Percentiles rank a stretch among this genome's conserved stretches.
Conservation (phyloP, 1,284 basidiomycete genomes). For the Microbotryum violaceum region DNA sequence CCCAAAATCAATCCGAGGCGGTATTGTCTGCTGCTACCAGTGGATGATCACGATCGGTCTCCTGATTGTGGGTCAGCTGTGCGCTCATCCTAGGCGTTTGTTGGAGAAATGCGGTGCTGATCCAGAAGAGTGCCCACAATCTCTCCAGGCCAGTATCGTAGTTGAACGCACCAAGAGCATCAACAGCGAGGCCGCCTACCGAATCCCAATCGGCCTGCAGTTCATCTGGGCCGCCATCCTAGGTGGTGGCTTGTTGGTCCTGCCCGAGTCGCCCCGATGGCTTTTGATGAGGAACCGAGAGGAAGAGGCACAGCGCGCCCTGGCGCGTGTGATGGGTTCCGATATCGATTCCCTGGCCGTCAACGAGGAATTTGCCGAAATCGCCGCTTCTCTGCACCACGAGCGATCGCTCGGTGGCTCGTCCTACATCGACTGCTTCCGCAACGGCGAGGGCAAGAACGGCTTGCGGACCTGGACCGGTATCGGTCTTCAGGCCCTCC, state of each 20-base stretch:
- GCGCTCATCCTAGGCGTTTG: too few relatives aligned
- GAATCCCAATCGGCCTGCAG: constrained; percentile 50
- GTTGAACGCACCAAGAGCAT: constrained; percentile 56
- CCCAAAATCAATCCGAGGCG: constrained; percentile 71
- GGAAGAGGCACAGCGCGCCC: constrained; percentile 58
- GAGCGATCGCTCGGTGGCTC: constrained; percentile 37
- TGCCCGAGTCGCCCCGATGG: constrained; percentile 66
- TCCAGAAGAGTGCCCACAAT: too few relatives aligned
- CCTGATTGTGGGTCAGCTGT: constrained; percentile 48
- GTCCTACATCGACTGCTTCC: constrained; percentile 38
- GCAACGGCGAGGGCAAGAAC: constrained; percentile 22
- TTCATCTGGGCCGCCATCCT: constrained; percentile 57
- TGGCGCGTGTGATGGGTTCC: constrained; percentile 33
- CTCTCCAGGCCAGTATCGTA: constrained; percentile 51
- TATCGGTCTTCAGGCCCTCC: constrained; percentile 38
- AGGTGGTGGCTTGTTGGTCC: constrained; percentile 52
- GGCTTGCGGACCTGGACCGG: constrained; percentile 37
- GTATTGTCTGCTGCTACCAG: constrained; percentile 54
- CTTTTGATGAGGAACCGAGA: constrained; percentile 55
- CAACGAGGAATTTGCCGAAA: constrained; percentile 31
- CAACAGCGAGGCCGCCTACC: constrained; percentile 33
- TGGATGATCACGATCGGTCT: constrained; percentile 60
- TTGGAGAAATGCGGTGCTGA: too few relatives aligned
- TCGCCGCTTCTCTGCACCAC: constrained; percentile 34
- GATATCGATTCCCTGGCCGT: constrained; percentile 27